These are phyloP conservation scores for Kwoniella pini DNA, from an alignment of 768 basidiomycete genomes.

Conservation along the genomic window DNA sequence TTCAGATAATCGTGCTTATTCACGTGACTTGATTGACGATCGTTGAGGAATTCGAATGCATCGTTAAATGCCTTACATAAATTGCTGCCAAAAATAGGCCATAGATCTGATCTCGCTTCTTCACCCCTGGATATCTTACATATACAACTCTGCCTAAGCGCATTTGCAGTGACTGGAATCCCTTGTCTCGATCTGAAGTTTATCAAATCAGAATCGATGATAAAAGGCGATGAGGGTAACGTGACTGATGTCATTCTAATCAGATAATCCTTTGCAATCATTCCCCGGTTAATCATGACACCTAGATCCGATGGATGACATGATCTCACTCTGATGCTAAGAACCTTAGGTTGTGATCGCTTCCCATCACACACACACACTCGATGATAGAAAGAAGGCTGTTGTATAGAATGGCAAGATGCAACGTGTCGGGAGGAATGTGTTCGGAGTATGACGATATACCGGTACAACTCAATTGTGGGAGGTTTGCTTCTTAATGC, in stretches of 20 bases:
- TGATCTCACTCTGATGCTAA: neutral
- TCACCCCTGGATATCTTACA: no score
- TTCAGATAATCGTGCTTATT: constrained; percentile 2
- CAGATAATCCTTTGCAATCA: neutral
- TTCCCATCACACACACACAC: no score
- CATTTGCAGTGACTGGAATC: no score
- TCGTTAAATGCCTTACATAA: neutral
- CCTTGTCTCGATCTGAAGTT: constrained; percentile 6
- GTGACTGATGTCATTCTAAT: constrained; percentile 3
- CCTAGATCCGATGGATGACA: constrained; percentile 5
- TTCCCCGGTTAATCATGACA: constrained; percentile 1
- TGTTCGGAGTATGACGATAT: no score
- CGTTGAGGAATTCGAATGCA: neutral
- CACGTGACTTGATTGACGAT: neutral
- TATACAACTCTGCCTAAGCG: no score
- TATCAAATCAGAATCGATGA: constrained; percentile 1
- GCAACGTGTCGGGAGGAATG: neutral
- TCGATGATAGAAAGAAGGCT: no score
- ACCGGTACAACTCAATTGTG: no score
- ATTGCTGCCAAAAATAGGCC: neutral
- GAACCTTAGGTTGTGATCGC: constrained; percentile 1
- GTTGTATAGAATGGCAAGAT: no score
- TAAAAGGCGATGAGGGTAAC: neutral
- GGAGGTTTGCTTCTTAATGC: no score
- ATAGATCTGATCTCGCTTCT: no score